Evolutionary conservation across 2,329 filamentous ascomycete species (phyloP), one percentile per base, ranked within the genome.

Genomic region (Colletotrichum tamarilloi): DNA sequence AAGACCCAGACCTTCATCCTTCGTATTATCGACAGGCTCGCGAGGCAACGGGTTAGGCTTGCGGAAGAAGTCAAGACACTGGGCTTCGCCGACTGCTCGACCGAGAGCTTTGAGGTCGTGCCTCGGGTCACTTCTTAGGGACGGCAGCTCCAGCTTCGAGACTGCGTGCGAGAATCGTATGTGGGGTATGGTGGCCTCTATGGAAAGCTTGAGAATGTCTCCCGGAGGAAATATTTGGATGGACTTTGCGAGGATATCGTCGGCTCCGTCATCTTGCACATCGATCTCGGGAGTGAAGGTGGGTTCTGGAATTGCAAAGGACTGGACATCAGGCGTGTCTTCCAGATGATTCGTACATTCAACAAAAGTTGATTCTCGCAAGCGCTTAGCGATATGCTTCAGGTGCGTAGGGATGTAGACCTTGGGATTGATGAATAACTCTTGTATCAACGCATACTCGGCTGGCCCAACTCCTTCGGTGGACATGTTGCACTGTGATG

Each of bases 1-100:
- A 19, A 75, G 59, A 3, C 16, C 12, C 14, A 76, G 32, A 1
- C 70, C 73, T 14, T 70, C 75, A n/a, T 75, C 75, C 11, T 62
- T 57, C 3, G 16, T n/a, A 6, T 74, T 66, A 11, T 76, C 73
- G 1, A 76, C 49, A 24, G 70, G 75, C 11, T 72, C 66, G 4
- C 62, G 42, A 12, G 75, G 75, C 1, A 75, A 59, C 0, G 59
- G 16, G 12, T 32, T 74, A 4, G 66, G 71, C 22, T 46, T 56
- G 14, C 56, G 60, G 12, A 72, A 72, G 22, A 74, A 71, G n/a
- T 30, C 60, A 7, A 60, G n/a, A 16, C 42, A 55, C 28, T 42
- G 62, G 7, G 56, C 30, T n/a, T 63, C 67, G 19, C 56, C 52
- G 16, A 72, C 19, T 3, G 4, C 16, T 14, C 26, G 42, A 49